Evolutionary conservation across 768 basidiomycete species (phyloP).

Genomic region (Tylopilus felleus): DNA sequence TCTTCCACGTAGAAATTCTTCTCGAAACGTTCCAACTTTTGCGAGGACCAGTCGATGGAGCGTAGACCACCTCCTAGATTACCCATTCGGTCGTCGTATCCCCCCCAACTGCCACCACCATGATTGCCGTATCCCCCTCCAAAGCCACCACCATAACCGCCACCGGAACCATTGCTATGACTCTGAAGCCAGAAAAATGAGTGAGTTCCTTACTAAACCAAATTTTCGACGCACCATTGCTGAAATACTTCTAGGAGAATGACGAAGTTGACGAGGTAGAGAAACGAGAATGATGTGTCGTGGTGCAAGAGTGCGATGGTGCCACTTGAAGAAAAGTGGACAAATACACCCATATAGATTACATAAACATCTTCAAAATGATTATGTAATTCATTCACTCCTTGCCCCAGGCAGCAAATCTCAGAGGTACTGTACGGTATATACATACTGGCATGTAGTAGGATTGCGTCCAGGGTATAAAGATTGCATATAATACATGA

Average conservation of each 20-base stretch:
- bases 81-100: conserved; percentile 65
- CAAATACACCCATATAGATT: conserved; percentile 12
- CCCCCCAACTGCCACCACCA: conserved; percentile 33
- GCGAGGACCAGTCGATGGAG: conserved; percentile 77
- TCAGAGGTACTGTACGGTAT: too few species aligned
- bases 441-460: too few species aligned
- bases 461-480: conserved; percentile 5
- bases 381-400: conserved; percentile 12
- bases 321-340: conserved; percentile 17
- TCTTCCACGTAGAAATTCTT: conserved; percentile 98
- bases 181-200: conserved; percentile 19
- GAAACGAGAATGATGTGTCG: conserved; percentile 14
- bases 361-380: not conserved
- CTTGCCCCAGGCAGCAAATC: too few species aligned
- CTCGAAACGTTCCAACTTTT: conserved; percentile 82
- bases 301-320: conserved; percentile 17
- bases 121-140: conserved; percentile 31
- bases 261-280: not conserved
- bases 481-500: conserved; percentile 8
- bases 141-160: conserved; percentile 27
- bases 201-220: not conserved
- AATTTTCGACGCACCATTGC: conserved; percentile 19
- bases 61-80: conserved; percentile 79
- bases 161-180: conserved; percentile 34
- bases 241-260: not conserved